phyloP scores from a whole-genome alignment of 148 eudicot genomes.

The Rhododendron vialii region DNA sequence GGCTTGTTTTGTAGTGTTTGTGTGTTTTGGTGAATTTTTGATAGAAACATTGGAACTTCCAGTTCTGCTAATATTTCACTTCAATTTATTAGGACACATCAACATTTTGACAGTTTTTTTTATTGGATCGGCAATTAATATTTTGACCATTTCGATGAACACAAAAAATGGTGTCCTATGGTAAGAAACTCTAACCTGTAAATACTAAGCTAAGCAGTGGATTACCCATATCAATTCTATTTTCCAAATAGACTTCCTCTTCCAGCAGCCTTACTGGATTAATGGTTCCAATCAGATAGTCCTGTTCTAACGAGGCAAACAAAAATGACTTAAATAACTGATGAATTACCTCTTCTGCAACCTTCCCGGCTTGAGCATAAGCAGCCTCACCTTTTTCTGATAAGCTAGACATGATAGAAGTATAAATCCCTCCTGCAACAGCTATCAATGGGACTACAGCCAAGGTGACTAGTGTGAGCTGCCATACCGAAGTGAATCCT shows the following conservation, averaged over 20 bases:
- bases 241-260: background rate
- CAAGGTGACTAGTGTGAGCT: conserved; percentile 62
- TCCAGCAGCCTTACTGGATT: background rate
- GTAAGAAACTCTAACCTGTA: background rate
- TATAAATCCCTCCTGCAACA: conserved; percentile 60
- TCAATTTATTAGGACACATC: background rate
- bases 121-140: background rate
- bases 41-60: background rate
- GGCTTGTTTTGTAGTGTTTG: background rate
- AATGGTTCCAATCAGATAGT: background rate
- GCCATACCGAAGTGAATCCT: conserved; percentile 64
- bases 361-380: conserved; percentile 69
- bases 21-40: background rate
- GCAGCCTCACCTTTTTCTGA: conserved; percentile 60
- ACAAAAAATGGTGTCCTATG: background rate
- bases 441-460: conserved; percentile 64
- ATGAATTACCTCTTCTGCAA: conserved; percentile 61
- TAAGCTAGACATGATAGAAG: conserved; percentile 51
- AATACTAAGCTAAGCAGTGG: background rate
- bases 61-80: background rate
- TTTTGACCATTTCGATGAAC: background rate
- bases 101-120: background rate
- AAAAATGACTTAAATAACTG: background rate
- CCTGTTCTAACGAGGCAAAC: background rate
- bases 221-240: background rate